These are phyloP conservation scores for Grammothele lineata DNA, from an alignment of 768 basidiomycete species.

Conservation along the genomic window DNA sequence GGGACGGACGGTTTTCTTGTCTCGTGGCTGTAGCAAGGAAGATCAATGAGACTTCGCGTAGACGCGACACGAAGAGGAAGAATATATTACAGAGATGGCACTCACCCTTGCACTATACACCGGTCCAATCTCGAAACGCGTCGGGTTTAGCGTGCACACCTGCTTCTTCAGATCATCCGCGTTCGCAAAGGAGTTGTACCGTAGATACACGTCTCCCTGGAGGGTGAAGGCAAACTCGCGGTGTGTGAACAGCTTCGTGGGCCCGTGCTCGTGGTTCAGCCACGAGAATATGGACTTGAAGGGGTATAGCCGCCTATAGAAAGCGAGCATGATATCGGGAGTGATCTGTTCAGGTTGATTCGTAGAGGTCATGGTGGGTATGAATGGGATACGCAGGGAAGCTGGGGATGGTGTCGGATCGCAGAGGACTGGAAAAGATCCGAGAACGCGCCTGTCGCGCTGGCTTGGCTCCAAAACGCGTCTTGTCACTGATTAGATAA, in stretches of 20 bases:
- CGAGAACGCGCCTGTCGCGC: too few relatives aligned
- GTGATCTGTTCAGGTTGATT: constrained; percentile 29
- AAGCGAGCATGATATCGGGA: constrained; percentile 66
- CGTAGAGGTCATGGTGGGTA: too few relatives aligned
- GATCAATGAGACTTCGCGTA: not conserved
- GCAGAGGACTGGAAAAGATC: too few relatives aligned
- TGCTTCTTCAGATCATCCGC: constrained; percentile 91
- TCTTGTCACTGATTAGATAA: too few relatives aligned
- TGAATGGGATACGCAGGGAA: too few relatives aligned
- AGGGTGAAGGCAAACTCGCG: constrained; percentile 97
- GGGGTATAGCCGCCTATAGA: constrained; percentile 90
- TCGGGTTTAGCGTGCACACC: constrained; percentile 78
- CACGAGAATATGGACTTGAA: constrained; percentile 92
- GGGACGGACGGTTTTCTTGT: constrained; percentile 80
- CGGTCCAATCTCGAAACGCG: constrained; percentile 96
- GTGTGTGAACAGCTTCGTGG: constrained; percentile 81
- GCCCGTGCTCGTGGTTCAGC: constrained; percentile 87
- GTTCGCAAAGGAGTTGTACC: constrained; percentile 87
- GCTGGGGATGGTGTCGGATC: too few relatives aligned
- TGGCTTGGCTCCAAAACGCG: too few relatives aligned
- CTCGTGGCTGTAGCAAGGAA: constrained; percentile 60
- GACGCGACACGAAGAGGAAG: not conserved
- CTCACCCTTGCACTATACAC: constrained; percentile 83
- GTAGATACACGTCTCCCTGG: constrained; percentile 84
- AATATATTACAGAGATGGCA: constrained; percentile 12